Evolutionary conservation across 139 green algal genomes (phyloP).

Genomic region (Diplosphaera chodatii): DNA sequence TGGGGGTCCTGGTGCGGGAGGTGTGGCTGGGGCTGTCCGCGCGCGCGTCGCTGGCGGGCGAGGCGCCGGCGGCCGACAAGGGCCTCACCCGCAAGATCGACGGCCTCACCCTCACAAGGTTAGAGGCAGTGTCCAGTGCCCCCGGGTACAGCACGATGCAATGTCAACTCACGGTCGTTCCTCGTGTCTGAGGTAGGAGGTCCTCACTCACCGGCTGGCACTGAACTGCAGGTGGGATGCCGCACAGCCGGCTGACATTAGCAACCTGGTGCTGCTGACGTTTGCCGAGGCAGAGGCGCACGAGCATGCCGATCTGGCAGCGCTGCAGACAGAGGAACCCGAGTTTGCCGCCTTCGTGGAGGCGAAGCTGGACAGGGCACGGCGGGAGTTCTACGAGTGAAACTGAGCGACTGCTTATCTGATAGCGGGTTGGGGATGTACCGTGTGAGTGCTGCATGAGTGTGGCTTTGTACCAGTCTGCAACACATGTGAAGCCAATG

Average conservation of each 20-base stretch:
- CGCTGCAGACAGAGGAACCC: conserved; percentile 17
- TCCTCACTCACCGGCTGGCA: no score
- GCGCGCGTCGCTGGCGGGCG: conserved; percentile 11
- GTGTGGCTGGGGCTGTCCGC: conserved; percentile 57
- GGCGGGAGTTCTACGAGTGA: background rate
- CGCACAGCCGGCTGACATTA: conserved; percentile 42
- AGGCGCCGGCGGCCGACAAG: conserved; percentile 42
- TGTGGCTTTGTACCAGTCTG: no score
- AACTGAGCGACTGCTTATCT: no score
- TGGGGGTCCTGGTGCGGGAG: conserved; percentile 38
- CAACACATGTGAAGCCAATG: no score
- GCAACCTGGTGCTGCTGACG: conserved; percentile 90
- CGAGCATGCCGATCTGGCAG: conserved; percentile 30
- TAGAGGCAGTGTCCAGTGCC: no score
- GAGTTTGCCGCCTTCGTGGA: conserved; percentile 27
- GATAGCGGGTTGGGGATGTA: no score
- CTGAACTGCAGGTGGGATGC: conserved; percentile 57
- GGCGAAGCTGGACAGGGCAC: conserved; percentile 8
- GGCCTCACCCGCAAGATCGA: conserved; percentile 57
- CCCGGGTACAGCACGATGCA: no score
- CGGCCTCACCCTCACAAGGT: conserved; percentile 67
- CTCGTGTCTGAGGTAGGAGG: no score
- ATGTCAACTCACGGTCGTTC: no score
- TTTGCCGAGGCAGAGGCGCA: conserved; percentile 71
- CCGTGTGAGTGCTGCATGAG: no score